Evolutionary conservation across 257 asterid genomes (phyloP), one percentile per base, ranked within the genome.

Genomic region (Solanum sejunctum): DNA sequence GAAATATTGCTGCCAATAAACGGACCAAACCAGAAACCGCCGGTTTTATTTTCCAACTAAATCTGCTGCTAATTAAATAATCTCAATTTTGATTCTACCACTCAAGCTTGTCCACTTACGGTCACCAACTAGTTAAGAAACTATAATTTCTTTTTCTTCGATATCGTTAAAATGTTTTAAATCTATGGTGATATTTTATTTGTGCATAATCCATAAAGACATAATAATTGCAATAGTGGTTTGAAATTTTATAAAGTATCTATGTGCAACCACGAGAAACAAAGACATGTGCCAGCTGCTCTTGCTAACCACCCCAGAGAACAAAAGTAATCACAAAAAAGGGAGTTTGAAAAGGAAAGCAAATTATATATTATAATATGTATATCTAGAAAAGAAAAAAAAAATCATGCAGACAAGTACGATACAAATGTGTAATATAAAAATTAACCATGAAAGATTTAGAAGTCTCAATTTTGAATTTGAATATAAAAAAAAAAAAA

Each of bases 1-100:
- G 45, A 86, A 7, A 60, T 55, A 55, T 55, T 72, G 69, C 83
- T 77, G 85, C 87, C 79, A 54, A 60, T 85, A 78, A 49, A 84
- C 86, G 82, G 49, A 43, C 72, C 84, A 75, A 64, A 51, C 43
- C n/a, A 45, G 8, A 8, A 23, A 23, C 39, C 3, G 11, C 9
- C 1, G 1, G 8, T 64, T 64, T 63, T 36, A 36, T 64, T 13
- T 64, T 0, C 39, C 32, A 28, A 64, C 21, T 67, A 67, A 28
- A 67, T 32, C 23, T 67, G 21, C 75, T 15, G 49, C 47, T 63
- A 10, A 57, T 57, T 57, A 32, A 67, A 15, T 32, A 61, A 32
- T 67, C 10, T 28, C 49, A 67, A 67, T 67, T 28, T 66, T 67
- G 13, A 67, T 67, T 32, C 49, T 32, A 7, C 73, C 7, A 69